phyloP scores from a whole-genome alignment of 2,329 filamentous ascomycete genomes.

The Phyllosticta ampelicida region DNA sequence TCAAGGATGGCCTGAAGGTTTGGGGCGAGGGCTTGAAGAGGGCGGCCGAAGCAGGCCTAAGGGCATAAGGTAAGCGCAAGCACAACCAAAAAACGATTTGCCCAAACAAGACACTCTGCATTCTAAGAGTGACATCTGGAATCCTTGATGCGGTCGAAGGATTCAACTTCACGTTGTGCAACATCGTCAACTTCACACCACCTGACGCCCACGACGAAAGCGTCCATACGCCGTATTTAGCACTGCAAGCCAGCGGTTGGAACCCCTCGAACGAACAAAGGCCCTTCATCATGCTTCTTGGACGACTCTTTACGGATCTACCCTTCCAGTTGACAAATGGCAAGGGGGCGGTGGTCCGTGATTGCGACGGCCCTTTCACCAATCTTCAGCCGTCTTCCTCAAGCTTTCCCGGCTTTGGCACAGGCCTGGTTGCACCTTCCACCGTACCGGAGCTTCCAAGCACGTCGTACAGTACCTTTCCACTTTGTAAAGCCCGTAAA shows the following conservation, averaged over 20 bases:
- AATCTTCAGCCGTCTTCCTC: not conserved
- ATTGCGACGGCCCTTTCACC: not conserved
- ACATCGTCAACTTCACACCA: not conserved
- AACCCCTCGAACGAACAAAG: not conserved
- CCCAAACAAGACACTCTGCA: not conserved
- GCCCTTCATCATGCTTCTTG: not conserved
- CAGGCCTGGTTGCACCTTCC: not conserved
- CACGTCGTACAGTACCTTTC: not conserved
- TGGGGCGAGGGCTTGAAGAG: conserved; percentile 6
- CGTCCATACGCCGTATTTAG: not conserved
- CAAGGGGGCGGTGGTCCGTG: not conserved
- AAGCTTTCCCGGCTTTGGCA: not conserved
- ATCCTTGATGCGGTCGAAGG: too few relatives aligned
- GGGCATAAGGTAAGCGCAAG: not conserved
- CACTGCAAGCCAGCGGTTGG: not conserved
- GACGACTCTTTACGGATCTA: not conserved
- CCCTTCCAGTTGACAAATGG: not conserved
- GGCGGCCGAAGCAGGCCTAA: conserved; percentile 1
- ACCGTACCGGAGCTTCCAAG: not conserved
- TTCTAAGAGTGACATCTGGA: not conserved
- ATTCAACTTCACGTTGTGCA: too few relatives aligned
- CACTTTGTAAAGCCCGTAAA: not conserved
- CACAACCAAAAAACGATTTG: conserved; percentile 55
- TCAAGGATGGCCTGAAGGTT: conserved; percentile 3
- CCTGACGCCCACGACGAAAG: not conserved